A percentile compares a stretch with the other conserved stretches of the same genome.
Conservation (phyloP, 768 basidiomycete species). For the Leccinum subtestaceum region DNA sequence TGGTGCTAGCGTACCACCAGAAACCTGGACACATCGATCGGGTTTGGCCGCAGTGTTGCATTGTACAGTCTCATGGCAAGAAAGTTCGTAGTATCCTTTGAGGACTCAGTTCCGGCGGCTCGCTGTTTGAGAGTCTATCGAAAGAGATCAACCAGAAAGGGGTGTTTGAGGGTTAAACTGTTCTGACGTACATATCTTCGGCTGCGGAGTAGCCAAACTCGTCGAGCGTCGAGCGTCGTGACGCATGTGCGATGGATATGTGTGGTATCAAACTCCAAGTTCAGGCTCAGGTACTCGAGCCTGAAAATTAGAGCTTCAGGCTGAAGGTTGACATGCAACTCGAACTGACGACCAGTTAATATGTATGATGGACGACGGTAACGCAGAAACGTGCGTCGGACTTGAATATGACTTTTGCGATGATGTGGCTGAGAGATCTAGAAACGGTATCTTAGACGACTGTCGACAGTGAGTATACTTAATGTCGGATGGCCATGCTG, state of each 20-base stretch:
- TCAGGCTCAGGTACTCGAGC: neutral
- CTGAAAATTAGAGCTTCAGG: neutral
- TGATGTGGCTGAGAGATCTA: neutral
- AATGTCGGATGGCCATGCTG: neutral
- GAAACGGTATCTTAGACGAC: neutral
- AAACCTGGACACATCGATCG: neutral
- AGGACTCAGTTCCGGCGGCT: neutral
- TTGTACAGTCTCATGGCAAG: neutral
- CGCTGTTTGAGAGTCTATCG: neutral
- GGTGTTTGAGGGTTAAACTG: neutral
- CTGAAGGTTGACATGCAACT: neutral
- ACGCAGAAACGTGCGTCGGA: neutral
- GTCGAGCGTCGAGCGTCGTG: neutral
- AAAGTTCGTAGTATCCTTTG: neutral
- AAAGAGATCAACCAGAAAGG: neutral
- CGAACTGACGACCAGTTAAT: neutral
- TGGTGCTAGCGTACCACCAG: neutral
- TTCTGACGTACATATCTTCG: neutral
- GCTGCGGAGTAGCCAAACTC: neutral
- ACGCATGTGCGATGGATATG: neutral
- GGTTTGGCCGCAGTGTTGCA: neutral
- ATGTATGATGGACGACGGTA: neutral
- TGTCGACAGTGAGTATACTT: neutral
- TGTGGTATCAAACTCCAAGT: neutral
- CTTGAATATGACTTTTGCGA: neutral